These are phyloP conservation scores for Chrysanthemum seticuspe DNA, from an alignment of 129 eudicot species.

Conservation along the genomic window DNA sequence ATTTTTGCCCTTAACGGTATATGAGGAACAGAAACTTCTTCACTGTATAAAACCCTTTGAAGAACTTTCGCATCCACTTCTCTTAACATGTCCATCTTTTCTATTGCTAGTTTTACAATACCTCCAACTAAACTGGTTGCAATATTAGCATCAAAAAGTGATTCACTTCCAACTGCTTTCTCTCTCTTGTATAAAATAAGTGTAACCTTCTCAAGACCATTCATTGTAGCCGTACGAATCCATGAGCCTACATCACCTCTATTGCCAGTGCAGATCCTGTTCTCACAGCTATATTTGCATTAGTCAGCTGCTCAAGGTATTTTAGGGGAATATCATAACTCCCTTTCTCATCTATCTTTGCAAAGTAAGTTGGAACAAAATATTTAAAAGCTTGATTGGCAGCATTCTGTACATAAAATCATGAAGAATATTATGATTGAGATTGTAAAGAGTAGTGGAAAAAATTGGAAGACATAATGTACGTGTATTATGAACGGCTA, in stretches of 20 bases:
- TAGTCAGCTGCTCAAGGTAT: too few species aligned
- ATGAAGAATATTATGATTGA: not conserved
- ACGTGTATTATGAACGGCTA: constrained; percentile 54
- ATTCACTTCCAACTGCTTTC: constrained; percentile 23
- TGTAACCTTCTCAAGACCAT: constrained; percentile 81
- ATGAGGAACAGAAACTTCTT: constrained; percentile 55
- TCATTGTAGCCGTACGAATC: constrained; percentile 96
- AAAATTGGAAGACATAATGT: constrained; percentile 12
- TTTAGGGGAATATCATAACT: constrained; percentile 21
- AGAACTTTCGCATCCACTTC: constrained; percentile 83
- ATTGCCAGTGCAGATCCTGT: constrained; percentile 17
- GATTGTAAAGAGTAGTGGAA: not conserved
- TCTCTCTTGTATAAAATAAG: constrained; percentile 64
- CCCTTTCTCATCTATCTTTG: constrained; percentile 51
- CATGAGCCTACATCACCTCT: constrained; percentile 99
- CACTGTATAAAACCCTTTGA: constrained; percentile 64
- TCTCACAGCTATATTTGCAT: too few species aligned
- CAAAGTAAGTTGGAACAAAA: constrained; percentile 64
- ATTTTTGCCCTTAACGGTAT: constrained; percentile 64
- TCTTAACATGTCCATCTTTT: constrained; percentile 89
- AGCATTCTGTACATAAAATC: constrained; percentile 47
- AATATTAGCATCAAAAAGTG: constrained; percentile 59
- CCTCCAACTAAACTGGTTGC: constrained; percentile 76
- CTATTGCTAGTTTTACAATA: constrained; percentile 79
- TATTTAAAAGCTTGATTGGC: constrained; percentile 86